These are phyloP conservation scores for Rosa rugosa DNA, from an alignment of 306 rosid species.

Conservation along the genomic window DNA sequence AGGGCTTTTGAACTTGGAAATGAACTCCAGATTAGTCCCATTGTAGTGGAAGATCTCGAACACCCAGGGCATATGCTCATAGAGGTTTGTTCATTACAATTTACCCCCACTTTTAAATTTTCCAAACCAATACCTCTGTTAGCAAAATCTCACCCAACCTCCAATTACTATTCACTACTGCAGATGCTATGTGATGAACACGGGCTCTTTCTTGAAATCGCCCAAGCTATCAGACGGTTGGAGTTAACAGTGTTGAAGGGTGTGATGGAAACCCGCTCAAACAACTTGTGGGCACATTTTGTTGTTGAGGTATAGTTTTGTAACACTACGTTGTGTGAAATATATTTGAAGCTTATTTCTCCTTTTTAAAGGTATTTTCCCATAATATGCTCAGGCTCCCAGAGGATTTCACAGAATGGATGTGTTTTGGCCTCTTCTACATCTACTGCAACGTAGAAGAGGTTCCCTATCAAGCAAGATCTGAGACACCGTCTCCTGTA, in stretches of 20 bases:
- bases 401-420: conserved; percentile 91
- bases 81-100: conserved; percentile 44
- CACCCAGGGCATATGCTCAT: conserved; percentile 72
- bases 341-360: not conserved
- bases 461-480: conserved; percentile 38
- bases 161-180: not conserved
- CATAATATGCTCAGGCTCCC: conserved; percentile 49
- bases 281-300: conserved; percentile 66
- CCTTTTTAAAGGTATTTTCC: not conserved
- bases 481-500: conserved; percentile 24
- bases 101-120: too few species aligned
- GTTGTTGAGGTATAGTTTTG: conserved; percentile 59
- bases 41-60: conserved; percentile 84
- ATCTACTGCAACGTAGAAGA: conserved; percentile 68
- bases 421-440: conserved; percentile 76
- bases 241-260: conserved; percentile 78
- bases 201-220: conserved; percentile 78
- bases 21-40: conserved; percentile 60
- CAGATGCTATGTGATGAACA: conserved; percentile 66
- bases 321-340: not conserved
- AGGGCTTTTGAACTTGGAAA: conserved; percentile 62
- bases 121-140: not conserved
- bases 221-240: conserved; percentile 57
- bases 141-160: not conserved
- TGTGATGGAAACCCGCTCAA: conserved; percentile 48